phyloP scores from a whole-genome alignment of 306 rosid species.

The Comarum palustre region DNA sequence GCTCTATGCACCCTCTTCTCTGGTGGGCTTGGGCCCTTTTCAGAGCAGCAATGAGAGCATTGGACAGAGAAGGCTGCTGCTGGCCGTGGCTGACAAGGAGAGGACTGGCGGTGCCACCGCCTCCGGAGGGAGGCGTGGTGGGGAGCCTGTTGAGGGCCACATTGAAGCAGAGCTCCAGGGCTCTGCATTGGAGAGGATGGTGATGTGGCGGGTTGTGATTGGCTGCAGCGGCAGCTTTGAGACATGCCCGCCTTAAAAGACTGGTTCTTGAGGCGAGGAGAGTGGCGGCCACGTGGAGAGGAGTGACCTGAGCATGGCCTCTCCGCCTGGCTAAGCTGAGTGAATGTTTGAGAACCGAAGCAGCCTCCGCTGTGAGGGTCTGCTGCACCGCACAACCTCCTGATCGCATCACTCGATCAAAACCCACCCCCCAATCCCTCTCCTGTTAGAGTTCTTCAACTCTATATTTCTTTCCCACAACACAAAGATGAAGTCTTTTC shows the following conservation, averaged over 20 bases:
- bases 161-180: slow-evolving; percentile 98
- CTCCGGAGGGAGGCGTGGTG: slow-evolving; percentile 36
- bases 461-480: slow-evolving; percentile 3
- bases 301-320: slow-evolving; percentile 97
- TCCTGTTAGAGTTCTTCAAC: slow-evolving; percentile 27
- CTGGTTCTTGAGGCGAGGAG: slow-evolving; percentile 59
- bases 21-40: slow-evolving; percentile 96
- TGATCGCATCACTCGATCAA: slow-evolving; percentile 79
- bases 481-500: background rate
- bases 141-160: slow-evolving; percentile 95
- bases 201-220: slow-evolving; percentile 47
- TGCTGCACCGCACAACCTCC: slow-evolving; percentile 79
- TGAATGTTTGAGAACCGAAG: slow-evolving; percentile 80
- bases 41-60: slow-evolving; percentile 90
- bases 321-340: slow-evolving; percentile 74
- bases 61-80: slow-evolving; percentile 73
- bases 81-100: slow-evolving; percentile 38
- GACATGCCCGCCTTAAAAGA: slow-evolving; percentile 64
- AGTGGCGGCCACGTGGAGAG: slow-evolving; percentile 85
- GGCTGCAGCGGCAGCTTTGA: slow-evolving; percentile 30
- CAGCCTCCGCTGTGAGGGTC: slow-evolving; percentile 99
- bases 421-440: slow-evolving; percentile 51
- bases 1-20: slow-evolving; percentile 90
- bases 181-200: slow-evolving; percentile 72
- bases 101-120: slow-evolving; percentile 22